These are phyloP conservation scores for Pestalotiopsis sp. DNA, from an alignment of 2,329 filamentous ascomycete species.

Conservation along the genomic window DNA sequence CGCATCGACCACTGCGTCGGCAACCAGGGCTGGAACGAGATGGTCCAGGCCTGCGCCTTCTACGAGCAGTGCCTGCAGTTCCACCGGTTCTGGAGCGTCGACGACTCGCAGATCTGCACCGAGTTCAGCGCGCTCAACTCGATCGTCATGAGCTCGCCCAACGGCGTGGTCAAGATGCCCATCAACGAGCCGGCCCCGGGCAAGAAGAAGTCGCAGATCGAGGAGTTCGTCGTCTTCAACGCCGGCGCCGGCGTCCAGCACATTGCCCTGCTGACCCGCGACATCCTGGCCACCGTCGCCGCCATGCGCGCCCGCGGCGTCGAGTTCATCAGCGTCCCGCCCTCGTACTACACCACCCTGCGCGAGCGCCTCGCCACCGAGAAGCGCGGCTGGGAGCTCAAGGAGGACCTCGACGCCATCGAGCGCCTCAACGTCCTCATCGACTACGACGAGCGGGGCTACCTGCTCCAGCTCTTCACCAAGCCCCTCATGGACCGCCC, in stretches of 20 bases:
- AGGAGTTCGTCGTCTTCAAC: constrained; percentile 91
- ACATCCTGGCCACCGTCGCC: constrained; percentile 77
- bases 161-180: constrained; percentile 93
- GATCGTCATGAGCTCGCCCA: constrained; percentile 85
- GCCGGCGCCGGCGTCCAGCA: constrained; percentile 89
- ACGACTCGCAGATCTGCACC: constrained; percentile 89
- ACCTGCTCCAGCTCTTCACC: constrained; percentile 75
- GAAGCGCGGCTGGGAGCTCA: constrained; percentile 60
- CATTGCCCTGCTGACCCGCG: constrained; percentile 78
- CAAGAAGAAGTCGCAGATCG: constrained; percentile 91
- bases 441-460: constrained; percentile 92
- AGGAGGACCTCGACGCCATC: constrained; percentile 78
- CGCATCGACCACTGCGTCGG: constrained; percentile 96
- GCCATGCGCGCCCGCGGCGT: constrained; percentile 83
- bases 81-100: constrained; percentile 96
- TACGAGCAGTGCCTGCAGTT: constrained; percentile 90
- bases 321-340: constrained; percentile 87
- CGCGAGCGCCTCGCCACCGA: constrained; percentile 68
- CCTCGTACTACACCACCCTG: constrained; percentile 84
- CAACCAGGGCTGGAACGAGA: constrained; percentile 94
- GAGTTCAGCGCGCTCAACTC: constrained; percentile 87
- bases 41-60: constrained; percentile 66
- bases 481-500: constrained; percentile 93
- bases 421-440: constrained; percentile 83
- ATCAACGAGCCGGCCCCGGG: constrained; percentile 94